Conservation (phyloP, 202 grass and related monocot genomes). For the Bolboschoenoplectus hybrid region DNA sequence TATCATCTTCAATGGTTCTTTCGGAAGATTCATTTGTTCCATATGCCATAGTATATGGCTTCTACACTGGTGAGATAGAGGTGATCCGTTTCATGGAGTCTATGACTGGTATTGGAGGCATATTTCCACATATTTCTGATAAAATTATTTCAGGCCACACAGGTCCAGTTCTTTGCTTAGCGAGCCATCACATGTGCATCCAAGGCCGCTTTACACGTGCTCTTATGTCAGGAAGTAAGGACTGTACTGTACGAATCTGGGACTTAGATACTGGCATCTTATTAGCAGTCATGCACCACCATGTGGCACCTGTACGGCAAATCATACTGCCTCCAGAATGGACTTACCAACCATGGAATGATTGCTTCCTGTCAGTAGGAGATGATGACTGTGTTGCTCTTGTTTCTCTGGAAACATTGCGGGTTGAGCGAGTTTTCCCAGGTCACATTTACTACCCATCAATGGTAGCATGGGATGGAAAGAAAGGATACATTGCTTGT, state of each 20-base stretch:
- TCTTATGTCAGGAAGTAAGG: constrained; percentile 82
- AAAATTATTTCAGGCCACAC: constrained; percentile 80
- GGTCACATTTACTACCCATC: constrained; percentile 75
- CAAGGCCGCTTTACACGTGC: constrained; percentile 53
- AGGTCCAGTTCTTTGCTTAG: constrained; percentile 87
- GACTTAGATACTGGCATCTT: constrained; percentile 70
- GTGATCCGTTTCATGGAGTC: constrained; percentile 74
- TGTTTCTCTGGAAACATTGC: constrained; percentile 80
- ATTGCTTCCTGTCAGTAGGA: constrained; percentile 91
- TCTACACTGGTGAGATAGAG: constrained; percentile 94
- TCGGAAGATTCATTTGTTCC: constrained; percentile 76
- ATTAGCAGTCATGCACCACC: constrained; percentile 84
- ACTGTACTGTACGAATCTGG: constrained; percentile 75
- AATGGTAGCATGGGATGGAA: constrained; percentile 91
- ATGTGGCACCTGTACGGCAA: constrained; percentile 75
- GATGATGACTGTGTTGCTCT: constrained; percentile 88
- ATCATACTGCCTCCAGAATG: constrained; percentile 74
- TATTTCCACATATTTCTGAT: constrained; percentile 78
- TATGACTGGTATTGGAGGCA: constrained; percentile 58
- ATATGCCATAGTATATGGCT: constrained; percentile 93
- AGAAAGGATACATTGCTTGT: constrained; percentile 94
- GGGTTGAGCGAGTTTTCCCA: constrained; percentile 91
- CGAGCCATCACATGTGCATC: constrained; percentile 67
- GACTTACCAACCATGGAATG: constrained; percentile 75
- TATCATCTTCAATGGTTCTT: constrained; percentile 91